phyloP scores from a whole-genome alignment of 2,329 filamentous ascomycete genomes.

The Dactylellina cionopaga region DNA sequence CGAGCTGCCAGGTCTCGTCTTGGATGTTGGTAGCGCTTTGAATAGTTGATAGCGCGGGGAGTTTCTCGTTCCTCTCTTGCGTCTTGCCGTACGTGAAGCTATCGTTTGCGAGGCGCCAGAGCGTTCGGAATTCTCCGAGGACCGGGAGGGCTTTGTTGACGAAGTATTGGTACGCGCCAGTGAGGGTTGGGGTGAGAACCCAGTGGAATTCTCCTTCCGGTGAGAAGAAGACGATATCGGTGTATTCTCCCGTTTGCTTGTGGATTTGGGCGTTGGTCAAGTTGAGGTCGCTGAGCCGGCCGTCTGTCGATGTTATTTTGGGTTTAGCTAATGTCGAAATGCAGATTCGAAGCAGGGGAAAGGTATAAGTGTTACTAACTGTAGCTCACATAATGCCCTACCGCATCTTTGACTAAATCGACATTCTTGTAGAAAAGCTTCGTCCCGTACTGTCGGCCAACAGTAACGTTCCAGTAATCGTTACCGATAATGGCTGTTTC shows the following conservation, averaged over 20 bases:
- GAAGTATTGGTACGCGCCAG: constrained; percentile 69
- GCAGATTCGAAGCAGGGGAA: neutral
- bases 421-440: constrained; percentile 62
- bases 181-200: constrained; percentile 65
- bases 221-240: constrained; percentile 65
- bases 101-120: constrained; percentile 65
- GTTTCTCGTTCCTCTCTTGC: constrained; percentile 62
- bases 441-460: constrained; percentile 55
- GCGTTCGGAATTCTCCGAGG: constrained; percentile 65
- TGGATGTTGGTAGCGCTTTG: constrained; percentile 64
- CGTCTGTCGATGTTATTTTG: constrained; percentile 61
- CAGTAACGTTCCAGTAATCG: constrained; percentile 9
- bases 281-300: constrained; percentile 63
- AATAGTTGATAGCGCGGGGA: constrained; percentile 64
- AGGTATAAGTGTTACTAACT: constrained; percentile 58
- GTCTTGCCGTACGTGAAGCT: constrained; percentile 65
- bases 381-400: constrained; percentile 64
- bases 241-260: constrained; percentile 61
- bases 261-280: constrained; percentile 65
- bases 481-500: constrained; percentile 14
- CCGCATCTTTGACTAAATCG: constrained; percentile 62
- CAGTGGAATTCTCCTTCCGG: constrained; percentile 66
- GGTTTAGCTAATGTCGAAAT: constrained; percentile 16
- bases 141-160: constrained; percentile 65
- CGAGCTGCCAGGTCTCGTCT: constrained; percentile 67